Conservation (phyloP, 768 basidiomycete species). For the Omphalotus guepiniiformis region DNA sequence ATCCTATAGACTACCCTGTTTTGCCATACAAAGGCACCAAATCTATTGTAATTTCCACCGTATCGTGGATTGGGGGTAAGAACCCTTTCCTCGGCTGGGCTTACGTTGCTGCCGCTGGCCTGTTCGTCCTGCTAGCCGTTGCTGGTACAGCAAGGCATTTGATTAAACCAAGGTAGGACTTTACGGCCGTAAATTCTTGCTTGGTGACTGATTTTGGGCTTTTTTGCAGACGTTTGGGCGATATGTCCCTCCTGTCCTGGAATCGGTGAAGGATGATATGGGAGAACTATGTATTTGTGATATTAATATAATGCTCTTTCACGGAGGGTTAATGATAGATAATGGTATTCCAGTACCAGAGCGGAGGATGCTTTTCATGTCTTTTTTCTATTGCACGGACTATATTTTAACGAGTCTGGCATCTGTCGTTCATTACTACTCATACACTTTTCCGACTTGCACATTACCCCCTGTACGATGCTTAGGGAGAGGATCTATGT, state of each 20-base stretch:
- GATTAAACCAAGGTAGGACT: constrained; percentile 83
- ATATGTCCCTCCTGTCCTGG: constrained; percentile 87
- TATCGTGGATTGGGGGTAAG: constrained; percentile 98
- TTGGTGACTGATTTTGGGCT: constrained; percentile 5
- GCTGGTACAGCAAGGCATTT: constrained; percentile 89
- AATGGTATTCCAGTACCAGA: no score
- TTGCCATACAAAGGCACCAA: constrained; percentile 90
- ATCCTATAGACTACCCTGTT: constrained; percentile 84
- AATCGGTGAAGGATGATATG: constrained; percentile 44
- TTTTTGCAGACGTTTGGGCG: constrained; percentile 64
- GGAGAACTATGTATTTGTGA: no score
- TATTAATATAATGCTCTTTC: no score
- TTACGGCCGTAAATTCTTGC: neutral
- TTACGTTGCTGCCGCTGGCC: constrained; percentile 82
- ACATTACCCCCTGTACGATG: no score
- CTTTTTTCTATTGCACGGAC: neutral
- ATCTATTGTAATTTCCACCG: constrained; percentile 93
- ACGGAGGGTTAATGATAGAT: no score
- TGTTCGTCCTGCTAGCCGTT: constrained; percentile 86
- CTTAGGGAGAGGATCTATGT: neutral
- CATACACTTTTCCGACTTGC: no score
- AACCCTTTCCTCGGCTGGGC: constrained; percentile 99
- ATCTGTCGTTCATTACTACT: no score
- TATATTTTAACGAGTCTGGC: constrained; percentile 13
- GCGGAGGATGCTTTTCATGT: no score